Evolutionary conservation across 2,329 filamentous ascomycete species (phyloP), one percentile per base, ranked within the genome.

Genomic region (Mariannaea elegans): DNA sequence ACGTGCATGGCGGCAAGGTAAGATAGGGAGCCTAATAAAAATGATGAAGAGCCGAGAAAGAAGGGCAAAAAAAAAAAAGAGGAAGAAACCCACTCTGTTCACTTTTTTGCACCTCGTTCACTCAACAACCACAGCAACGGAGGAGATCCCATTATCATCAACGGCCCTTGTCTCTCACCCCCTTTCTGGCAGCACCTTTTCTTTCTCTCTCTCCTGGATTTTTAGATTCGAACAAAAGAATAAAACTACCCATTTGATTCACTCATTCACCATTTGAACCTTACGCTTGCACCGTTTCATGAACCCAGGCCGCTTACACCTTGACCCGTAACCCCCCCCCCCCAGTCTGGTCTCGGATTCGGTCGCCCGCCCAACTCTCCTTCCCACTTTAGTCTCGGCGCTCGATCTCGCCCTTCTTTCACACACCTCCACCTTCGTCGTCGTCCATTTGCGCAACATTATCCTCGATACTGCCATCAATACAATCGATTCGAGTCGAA

Each of bases 361-460:
- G 46, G 51, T 59, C 56, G 56, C 56, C 46, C 56, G 34, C 51
- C 42, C 56, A 59, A 59, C 56, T 59, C 56, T 54, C 56, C 58
- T 56, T 51, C 53, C 52, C 58, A 56, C 57, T 60, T 52, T 48
- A 47, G 51, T 56, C 52, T 51, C 41, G 24, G 57, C 46, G 41
- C 52, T 52, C 32, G 49, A 60, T 52, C 29, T 42, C 42, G 44
- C 48, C 56, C 50, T 59, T 47, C 51, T 31, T 27, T 49, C 50
- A 54, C 58, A 52, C 52, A 52, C 46, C 52, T 52, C 52, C 47
- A 52, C 41, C 52, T 24, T 34, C 49, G 27, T 46, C 41, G 34
- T 47, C 41, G 36, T 36, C 53, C 49, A 19, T 39, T 27, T 51
- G 14, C 18, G 24, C 53, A 56, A 36, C 53, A 13, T 46, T 23